Conservation (phyloP, 805 yeast genomes). For the Nakazawaea ishiwadae region DNA sequence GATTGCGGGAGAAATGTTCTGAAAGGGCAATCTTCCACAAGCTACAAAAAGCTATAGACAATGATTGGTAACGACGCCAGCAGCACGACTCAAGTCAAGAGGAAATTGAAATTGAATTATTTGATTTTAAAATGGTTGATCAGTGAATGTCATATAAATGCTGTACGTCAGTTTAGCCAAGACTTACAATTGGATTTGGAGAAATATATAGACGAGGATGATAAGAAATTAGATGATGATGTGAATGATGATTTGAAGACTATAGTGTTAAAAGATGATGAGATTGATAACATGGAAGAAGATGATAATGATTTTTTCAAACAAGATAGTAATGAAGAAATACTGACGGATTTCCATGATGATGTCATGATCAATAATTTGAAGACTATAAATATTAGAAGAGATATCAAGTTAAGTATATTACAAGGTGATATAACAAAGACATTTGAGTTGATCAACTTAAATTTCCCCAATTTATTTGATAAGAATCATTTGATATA, state of each 20-base stretch:
- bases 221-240: slow-evolving; percentile 23
- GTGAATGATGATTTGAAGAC: slow-evolving; percentile 22
- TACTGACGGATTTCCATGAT: slow-evolving; percentile 10
- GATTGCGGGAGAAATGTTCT: no score
- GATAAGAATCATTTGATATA: slow-evolving; percentile 63
- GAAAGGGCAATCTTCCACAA: no score
- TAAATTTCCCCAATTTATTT: slow-evolving; percentile 57
- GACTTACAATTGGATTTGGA: slow-evolving; percentile 40
- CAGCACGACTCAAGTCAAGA: not conserved
- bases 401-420: slow-evolving; percentile 47
- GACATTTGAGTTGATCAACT: slow-evolving; percentile 54
- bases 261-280: slow-evolving; percentile 15
- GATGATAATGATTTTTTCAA: slow-evolving; percentile 8
- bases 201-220: slow-evolving; percentile 21
- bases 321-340: slow-evolving; percentile 8
- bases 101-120: slow-evolving; percentile 33
- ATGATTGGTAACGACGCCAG: slow-evolving; percentile 8
- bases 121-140: slow-evolving; percentile 70
- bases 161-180: slow-evolving; percentile 56
- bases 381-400: slow-evolving; percentile 47
- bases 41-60: slow-evolving; percentile 12
- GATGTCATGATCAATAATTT: slow-evolving; percentile 31
- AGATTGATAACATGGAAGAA: slow-evolving; percentile 14
- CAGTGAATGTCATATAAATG: slow-evolving; percentile 70
- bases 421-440: slow-evolving; percentile 55